Base-by-base conservation (phyloP, 495 filamentous ascomycete species). In the Aspergillus asperescens region DNA sequence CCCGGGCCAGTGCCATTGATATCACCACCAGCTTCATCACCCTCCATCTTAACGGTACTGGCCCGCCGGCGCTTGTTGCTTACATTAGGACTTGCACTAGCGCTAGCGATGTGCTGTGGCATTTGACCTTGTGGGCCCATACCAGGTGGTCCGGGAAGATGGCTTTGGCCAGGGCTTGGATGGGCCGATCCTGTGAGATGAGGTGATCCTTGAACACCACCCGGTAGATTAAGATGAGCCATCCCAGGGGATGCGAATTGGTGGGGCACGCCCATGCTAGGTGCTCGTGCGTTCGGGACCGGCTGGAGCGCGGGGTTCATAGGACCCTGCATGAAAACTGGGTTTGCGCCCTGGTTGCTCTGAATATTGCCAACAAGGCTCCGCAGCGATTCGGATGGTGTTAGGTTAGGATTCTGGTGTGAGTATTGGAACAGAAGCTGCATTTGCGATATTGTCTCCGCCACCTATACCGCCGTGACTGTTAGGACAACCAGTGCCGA, bases 1-100 rank as follows among this genome's bases (percentile, higher is more conserved):
- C 68, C 67, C 6, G 62, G 66, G 28, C 61, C 66, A 18, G 70
- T 62, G 20, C 78, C 78, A 52, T 83, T 82, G 24, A 78, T 62
- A 31, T 77, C 77, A 3, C 71, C 64, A 5, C 63, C 67, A 45
- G 63, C 72, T 18, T 81, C 81, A 15, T 91, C 88, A 15, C 74
- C 79, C 51, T 92, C 89, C 29, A 77, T 72, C 72, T 94, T 93
- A 43, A 92, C 86, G 4, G 81, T 81, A 52, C 88, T 90, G 8
- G 84, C 74, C 34, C 89, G 74, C 50, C 90, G 77, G 52, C 89
- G 81, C 70, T 93, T 91, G 62, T 84, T 86, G 40, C 78, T 83
- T 27, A 84, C 81, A 48, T 85, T 87, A 8, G 90, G 90, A 47
- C 89, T 94, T 3, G 90, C 92, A 62, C 88, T 94, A 6, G 87